phyloP scores from a whole-genome alignment of 306 rosid genomes.

The Rosa lucieae region DNA sequence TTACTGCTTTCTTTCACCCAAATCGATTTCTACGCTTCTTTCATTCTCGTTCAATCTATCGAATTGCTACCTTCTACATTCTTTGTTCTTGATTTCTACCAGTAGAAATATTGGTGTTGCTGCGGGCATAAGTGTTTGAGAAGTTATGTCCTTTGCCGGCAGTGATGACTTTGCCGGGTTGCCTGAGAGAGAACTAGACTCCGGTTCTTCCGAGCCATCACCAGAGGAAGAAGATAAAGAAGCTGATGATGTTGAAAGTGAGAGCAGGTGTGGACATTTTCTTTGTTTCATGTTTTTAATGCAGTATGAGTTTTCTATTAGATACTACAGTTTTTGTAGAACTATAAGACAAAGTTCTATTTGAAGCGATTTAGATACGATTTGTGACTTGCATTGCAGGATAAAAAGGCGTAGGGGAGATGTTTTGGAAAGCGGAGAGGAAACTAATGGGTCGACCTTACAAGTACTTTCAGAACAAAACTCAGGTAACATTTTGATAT shows the following conservation, averaged over 20 bases:
- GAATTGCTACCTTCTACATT: not conserved
- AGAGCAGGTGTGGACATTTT: not conserved
- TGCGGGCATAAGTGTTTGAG: too few relatives aligned
- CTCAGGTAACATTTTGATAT: not conserved
- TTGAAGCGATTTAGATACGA: not conserved
- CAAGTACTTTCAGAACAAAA: not conserved
- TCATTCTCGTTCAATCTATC: not conserved
- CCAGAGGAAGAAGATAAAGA: constrained; percentile 1
- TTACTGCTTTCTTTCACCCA: not conserved
- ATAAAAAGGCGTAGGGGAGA: constrained; percentile 18
- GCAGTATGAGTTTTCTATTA: not conserved
- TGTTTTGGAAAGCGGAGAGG: not conserved
- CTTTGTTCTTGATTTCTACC: too few relatives aligned
- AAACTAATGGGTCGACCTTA: not conserved
- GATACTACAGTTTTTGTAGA: too few relatives aligned
- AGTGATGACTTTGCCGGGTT: constrained; percentile 13
- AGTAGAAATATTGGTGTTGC: too few relatives aligned
- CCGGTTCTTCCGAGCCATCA: constrained; percentile 1
- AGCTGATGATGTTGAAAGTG: constrained; percentile 11
- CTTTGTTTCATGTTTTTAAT: not conserved
- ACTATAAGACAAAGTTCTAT: not conserved
- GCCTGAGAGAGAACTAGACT: constrained; percentile 3
- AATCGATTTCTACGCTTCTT: not conserved
- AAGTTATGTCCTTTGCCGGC: not conserved
- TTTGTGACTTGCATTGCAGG: constrained; percentile 5